Percentiles rank a stretch among this genome's conserved stretches.
Evolutionary conservation across 768 basidiomycete species (phyloP).

Genomic region (Peribolospora baueri): DNA sequence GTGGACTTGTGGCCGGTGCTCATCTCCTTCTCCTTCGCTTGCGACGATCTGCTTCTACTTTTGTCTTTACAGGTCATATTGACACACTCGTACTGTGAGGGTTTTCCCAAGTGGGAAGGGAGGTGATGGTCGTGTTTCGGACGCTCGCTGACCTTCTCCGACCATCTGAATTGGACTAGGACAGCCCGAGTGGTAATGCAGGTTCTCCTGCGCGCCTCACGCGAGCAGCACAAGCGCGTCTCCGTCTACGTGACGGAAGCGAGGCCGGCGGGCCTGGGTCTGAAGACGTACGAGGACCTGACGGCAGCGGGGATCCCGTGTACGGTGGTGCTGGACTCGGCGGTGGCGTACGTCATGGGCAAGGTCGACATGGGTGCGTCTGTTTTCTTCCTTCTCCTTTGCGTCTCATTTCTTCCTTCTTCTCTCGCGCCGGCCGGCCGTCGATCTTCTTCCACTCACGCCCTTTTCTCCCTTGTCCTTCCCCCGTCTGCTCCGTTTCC

Average conservation of each 20-base stretch:
- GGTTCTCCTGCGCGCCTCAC: slow-evolving; percentile 57
- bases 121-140: background rate
- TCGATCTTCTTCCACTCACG: too few relatives aligned
- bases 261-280: slow-evolving; percentile 44
- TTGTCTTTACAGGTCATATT: slow-evolving; percentile 38
- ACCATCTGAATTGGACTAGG: background rate
- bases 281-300: slow-evolving; percentile 72
- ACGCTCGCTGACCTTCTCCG: background rate
- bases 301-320: slow-evolving; percentile 79
- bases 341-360: slow-evolving; percentile 92
- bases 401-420: too few relatives aligned
- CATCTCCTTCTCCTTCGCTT: slow-evolving; percentile 6
- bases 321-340: slow-evolving; percentile 82
- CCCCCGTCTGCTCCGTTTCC: too few relatives aligned
- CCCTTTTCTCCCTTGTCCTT: slow-evolving; percentile 21
- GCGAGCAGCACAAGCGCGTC: slow-evolving; percentile 63
- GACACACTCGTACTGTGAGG: slow-evolving; percentile 68
- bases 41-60: too few relatives aligned
- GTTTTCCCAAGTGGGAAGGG: background rate
- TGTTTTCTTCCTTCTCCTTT: too few relatives aligned
- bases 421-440: too few relatives aligned
- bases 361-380: slow-evolving; percentile 24
- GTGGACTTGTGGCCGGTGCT: slow-evolving; percentile 3
- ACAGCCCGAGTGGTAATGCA: slow-evolving; percentile 58
- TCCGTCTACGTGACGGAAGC: slow-evolving; percentile 96